These are phyloP conservation scores for Cerioporus squamosus DNA, from an alignment of 1,284 basidiomycete genomes.

Conservation along the genomic window DNA sequence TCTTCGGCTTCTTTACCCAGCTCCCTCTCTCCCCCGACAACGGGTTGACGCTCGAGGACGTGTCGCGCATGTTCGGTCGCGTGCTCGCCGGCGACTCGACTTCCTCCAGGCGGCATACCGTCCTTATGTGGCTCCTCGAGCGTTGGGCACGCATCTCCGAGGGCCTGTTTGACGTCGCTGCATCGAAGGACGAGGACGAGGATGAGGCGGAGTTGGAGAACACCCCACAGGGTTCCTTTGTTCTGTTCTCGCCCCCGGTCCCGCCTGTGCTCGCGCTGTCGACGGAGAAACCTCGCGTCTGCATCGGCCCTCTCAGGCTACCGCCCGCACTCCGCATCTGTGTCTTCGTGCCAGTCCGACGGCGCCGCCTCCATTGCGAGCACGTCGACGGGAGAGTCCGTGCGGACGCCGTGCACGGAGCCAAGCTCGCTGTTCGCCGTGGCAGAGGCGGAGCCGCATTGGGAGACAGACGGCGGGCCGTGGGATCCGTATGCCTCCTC, in stretches of 20 bases:
- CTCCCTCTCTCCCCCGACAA: constrained; percentile 39
- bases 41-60: constrained; percentile 35
- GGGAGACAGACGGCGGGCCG: no score
- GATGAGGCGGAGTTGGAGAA: constrained; percentile 1
- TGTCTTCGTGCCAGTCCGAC: background rate
- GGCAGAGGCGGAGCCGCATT: no score
- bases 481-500: no score
- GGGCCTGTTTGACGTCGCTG: constrained; percentile 27
- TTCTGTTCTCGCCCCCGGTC: background rate
- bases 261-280: background rate
- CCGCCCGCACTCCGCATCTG: background rate
- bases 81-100: constrained; percentile 32
- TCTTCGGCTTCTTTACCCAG: constrained; percentile 61
- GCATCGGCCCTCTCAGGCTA: background rate
- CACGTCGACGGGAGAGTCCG: constrained; percentile 38
- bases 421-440: no score
- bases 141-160: constrained; percentile 36
- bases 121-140: constrained; percentile 36
- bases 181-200: background rate
- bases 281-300: background rate
- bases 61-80: constrained; percentile 37
- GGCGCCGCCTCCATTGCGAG: constrained; percentile 2
- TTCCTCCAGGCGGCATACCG: constrained; percentile 11
- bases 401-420: no score
- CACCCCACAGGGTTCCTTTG: background rate